These are phyloP conservation scores for Trichomonas gallinae DNA, from an alignment of 208 protist species.

Conservation along the genomic window DNA sequence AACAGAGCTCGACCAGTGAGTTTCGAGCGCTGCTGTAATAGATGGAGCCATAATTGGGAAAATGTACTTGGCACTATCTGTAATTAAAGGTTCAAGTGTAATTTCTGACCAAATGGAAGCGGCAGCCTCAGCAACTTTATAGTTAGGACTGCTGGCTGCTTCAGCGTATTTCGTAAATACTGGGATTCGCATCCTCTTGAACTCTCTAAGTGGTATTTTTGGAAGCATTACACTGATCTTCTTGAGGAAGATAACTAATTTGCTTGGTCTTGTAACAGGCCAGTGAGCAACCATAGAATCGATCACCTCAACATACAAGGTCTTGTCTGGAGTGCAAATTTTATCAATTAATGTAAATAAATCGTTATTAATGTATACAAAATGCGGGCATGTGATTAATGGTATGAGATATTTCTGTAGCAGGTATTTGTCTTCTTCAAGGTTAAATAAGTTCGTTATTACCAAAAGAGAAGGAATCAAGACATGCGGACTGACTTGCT, in stretches of 20 bases:
- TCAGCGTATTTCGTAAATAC: neutral
- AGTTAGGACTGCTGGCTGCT: neutral
- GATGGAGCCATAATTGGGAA: neutral
- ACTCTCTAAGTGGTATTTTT: neutral
- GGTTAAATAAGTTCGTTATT: neutral
- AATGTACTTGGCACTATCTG: neutral
- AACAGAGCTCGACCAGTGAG: neutral
- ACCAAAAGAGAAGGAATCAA: neutral
- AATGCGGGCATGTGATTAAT: neutral
- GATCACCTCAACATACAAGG: neutral
- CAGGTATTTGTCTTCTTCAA: neutral
- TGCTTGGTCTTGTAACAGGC: neutral
- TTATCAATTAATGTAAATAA: neutral
- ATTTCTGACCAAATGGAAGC: neutral
- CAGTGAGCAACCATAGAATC: neutral
- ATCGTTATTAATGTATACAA: neutral
- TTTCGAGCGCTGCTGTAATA: neutral
- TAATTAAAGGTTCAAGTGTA: neutral
- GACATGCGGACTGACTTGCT: neutral
- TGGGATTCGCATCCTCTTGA: neutral
- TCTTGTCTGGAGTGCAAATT: neutral
- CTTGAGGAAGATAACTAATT: neutral
- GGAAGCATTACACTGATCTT: neutral
- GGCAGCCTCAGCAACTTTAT: neutral
- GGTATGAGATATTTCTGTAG: neutral